Evolutionary conservation across 2,329 filamentous ascomycete species (phyloP).

Genomic region (Diaporthe ilicicola): DNA sequence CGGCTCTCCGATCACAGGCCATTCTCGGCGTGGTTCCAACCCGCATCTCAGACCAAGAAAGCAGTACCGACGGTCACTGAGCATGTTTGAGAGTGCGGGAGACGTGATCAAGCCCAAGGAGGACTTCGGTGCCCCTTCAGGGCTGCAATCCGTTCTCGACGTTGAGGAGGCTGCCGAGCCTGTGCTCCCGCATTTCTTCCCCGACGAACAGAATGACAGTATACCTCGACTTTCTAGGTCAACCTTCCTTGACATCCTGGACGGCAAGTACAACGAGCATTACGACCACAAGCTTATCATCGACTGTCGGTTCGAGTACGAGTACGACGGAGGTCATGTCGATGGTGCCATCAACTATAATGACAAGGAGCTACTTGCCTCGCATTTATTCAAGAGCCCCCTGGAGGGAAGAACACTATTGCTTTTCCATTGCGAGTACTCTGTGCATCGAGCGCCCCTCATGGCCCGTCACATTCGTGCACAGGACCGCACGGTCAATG

Average conservation of each 20-base stretch:
- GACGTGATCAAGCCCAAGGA: slow-evolving; percentile 87
- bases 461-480: slow-evolving; percentile 95
- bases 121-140: slow-evolving; percentile 60
- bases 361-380: slow-evolving; percentile 87
- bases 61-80: slow-evolving; percentile 89
- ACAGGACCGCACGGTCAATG: slow-evolving; percentile 85
- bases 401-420: slow-evolving; percentile 79
- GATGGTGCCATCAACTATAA: slow-evolving; percentile 94
- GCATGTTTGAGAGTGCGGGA: slow-evolving; percentile 95
- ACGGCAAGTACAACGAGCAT: slow-evolving; percentile 79
- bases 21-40: slow-evolving; percentile 77
- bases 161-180: slow-evolving; percentile 79
- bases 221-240: slow-evolving; percentile 86
- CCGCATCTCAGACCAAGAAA: slow-evolving; percentile 81
- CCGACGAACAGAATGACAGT: slow-evolving; percentile 82
- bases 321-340: slow-evolving; percentile 97
- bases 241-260: slow-evolving; percentile 86
- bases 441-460: slow-evolving; percentile 91
- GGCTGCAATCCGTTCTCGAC: slow-evolving; percentile 81
- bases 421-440: slow-evolving; percentile 98
- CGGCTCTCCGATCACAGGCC: slow-evolving; percentile 77
- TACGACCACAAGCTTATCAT: slow-evolving; percentile 88
- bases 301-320: slow-evolving; percentile 98
- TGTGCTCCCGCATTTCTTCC: slow-evolving; percentile 83
- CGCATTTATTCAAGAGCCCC: slow-evolving; percentile 76